Conservation (phyloP, 2,329 filamentous ascomycete species). For the Colletotrichum destructivum region DNA sequence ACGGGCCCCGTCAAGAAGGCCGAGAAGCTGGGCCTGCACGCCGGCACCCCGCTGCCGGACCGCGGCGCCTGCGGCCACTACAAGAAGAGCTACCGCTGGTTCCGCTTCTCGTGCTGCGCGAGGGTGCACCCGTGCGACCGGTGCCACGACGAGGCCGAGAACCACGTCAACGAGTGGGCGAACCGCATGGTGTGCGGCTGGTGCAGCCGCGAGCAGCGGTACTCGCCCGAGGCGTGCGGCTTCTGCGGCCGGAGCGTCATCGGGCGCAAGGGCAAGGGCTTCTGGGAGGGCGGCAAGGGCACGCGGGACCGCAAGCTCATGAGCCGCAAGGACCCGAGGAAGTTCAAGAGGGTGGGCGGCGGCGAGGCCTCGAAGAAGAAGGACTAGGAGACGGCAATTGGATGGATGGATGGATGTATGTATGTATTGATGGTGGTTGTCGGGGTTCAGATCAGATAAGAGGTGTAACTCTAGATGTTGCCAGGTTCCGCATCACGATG, state of each 20-base stretch:
- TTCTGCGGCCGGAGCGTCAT: conserved; percentile 81
- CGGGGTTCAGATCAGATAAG: too few relatives aligned
- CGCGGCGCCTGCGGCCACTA: conserved; percentile 72
- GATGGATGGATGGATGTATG: too few relatives aligned
- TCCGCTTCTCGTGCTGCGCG: conserved; percentile 75
- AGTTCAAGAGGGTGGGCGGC: conserved; percentile 75
- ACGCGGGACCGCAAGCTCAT: conserved; percentile 80
- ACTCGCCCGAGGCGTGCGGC: conserved; percentile 80
- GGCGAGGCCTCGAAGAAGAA: conserved; percentile 55
- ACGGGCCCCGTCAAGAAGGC: conserved; percentile 59
- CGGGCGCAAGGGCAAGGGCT: conserved; percentile 76
- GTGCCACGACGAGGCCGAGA: conserved; percentile 81
- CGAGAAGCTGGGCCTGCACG: conserved; percentile 70
- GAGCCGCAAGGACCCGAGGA: conserved; percentile 83
- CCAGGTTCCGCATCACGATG: background rate
- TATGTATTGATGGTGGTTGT: background rate
- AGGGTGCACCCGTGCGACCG: conserved; percentile 75
- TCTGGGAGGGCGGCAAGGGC: conserved; percentile 90
- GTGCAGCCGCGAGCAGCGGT: conserved; percentile 86
- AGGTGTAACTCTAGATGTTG: background rate
- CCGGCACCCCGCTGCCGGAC: conserved; percentile 69
- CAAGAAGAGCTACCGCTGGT: conserved; percentile 73
- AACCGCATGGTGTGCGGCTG: conserved; percentile 87
- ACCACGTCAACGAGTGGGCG: conserved; percentile 85
- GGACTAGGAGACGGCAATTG: conserved; percentile 41